phyloP scores from a whole-genome alignment of 2,329 filamentous ascomycete genomes.

The Fusarium nanum region DNA sequence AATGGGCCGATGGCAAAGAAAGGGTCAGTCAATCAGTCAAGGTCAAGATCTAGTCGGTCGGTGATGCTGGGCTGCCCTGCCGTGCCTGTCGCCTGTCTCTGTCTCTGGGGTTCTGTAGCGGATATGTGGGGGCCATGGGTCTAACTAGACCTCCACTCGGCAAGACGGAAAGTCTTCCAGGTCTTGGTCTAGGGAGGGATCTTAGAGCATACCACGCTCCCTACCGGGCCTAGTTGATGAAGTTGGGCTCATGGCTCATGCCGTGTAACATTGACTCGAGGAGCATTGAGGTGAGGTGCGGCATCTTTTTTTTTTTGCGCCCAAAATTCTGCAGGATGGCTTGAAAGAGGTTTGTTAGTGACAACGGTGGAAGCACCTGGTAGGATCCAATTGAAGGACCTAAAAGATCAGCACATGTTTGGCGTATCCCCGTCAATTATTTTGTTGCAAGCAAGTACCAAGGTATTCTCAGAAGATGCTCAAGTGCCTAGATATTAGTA shows the following conservation, averaged over 20 bases:
- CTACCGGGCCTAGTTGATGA: neutral
- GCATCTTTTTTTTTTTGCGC: neutral
- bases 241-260: conserved; percentile 9
- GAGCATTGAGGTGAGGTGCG: neutral
- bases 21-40: conserved; percentile 25
- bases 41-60: conserved; percentile 25
- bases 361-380: neutral
- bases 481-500: neutral
- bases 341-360: neutral
- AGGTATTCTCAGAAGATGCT: neutral
- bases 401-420: neutral
- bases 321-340: neutral
- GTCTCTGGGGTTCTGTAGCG: conserved; percentile 32
- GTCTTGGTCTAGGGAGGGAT: neutral
- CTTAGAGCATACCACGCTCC: neutral
- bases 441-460: neutral
- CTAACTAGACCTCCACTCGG: conserved; percentile 26
- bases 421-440: neutral
- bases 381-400: neutral
- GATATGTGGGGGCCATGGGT: conserved; percentile 26
- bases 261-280: conserved; percentile 12
- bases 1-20: conserved; percentile 47
- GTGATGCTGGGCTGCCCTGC: conserved; percentile 46
- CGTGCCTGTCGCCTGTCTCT: conserved; percentile 27
- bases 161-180: conserved; percentile 28